A percentile compares a stretch with the other conserved stretches of the same genome.
Evolutionary conservation across 441 rosid species (phyloP).

Genomic region (Populus hybrid): DNA sequence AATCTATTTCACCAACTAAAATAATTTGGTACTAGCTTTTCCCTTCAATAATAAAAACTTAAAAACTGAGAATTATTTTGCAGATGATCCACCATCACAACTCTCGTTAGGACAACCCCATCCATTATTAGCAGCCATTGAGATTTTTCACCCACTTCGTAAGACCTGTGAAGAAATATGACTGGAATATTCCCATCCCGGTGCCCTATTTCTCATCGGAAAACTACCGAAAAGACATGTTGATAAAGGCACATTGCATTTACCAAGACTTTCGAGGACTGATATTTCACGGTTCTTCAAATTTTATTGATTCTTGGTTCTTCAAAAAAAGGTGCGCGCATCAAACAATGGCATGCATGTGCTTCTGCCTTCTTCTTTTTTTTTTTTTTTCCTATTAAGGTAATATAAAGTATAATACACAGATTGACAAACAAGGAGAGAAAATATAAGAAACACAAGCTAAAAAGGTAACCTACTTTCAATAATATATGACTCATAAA

Average conservation of each 20-base stretch:
- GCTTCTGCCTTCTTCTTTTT: not conserved
- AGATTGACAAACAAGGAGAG: not conserved
- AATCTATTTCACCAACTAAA: no score
- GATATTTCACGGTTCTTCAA: not conserved
- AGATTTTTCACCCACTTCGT: no score
- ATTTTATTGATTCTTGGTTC: not conserved
- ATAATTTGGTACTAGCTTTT: no score
- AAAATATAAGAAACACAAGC: not conserved
- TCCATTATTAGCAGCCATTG: no score
- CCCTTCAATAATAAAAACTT: no score
- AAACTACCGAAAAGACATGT: not conserved
- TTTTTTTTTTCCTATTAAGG: not conserved
- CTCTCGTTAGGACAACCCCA: no score
- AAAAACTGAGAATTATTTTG: no score
- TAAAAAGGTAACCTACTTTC: slow-evolving; percentile 30
- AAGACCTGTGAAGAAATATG: no score
- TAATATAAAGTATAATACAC: not conserved
- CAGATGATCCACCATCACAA: no score
- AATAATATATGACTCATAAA: slow-evolving; percentile 1
- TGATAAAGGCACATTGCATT: not conserved
- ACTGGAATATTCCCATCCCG: not conserved
- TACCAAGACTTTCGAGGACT: not conserved
- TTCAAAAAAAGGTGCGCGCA: not conserved
- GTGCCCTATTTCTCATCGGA: not conserved
- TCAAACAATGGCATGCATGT: not conserved